Evolutionary conservation across 352 stramenopile species (phyloP), one percentile per base, ranked within the genome.

Genomic region (Globisporangium nodosum): DNA sequence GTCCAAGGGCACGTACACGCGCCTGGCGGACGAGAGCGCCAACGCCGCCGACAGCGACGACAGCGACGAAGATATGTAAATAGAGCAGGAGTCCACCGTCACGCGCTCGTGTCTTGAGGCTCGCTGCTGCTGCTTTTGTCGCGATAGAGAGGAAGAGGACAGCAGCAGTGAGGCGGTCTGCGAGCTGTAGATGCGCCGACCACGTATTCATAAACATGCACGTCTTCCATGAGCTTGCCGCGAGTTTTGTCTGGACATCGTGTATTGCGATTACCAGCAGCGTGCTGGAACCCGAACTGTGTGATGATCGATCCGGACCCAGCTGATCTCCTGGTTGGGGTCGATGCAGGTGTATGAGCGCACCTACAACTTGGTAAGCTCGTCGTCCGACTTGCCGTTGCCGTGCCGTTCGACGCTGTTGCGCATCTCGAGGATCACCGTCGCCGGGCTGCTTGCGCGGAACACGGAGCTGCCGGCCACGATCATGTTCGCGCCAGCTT

Each of bases 401-500:
- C 85, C 85, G 30, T 70, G 73, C 39, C 68, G 71, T 65, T 96
- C 82, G 49, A 97, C 87, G 49, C 85, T 94, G 65, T 90, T 63
- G 46, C 87, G 74, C 78, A 97, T 78, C 42, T 83, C 65, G 24
- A 85, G 51, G 60, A 98, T 98, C 33, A 82, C 76, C 18, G 52
- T 59, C 7, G 71, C 79, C 20, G 87, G 80, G 55, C 96, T 70
- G 0, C 49, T 61, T 1, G 88, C 81, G 43, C 87, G 88, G 68
- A 98, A 98, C 40, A 98, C 88, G 8, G 92, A 97, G 53, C 87
- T 97, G 24, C 94, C 97, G 9, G 96, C 95, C 13, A 99, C 96
- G 66, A 99, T 98, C 70, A 98, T 94, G 70, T 99, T 99, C 9
- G 96, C 97, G 20, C 97, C 96, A 15, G 96, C 95, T 60, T 90